Conservation (phyloP, 2,329 filamentous ascomycete genomes). For the Exutisphaerella laricina region DNA sequence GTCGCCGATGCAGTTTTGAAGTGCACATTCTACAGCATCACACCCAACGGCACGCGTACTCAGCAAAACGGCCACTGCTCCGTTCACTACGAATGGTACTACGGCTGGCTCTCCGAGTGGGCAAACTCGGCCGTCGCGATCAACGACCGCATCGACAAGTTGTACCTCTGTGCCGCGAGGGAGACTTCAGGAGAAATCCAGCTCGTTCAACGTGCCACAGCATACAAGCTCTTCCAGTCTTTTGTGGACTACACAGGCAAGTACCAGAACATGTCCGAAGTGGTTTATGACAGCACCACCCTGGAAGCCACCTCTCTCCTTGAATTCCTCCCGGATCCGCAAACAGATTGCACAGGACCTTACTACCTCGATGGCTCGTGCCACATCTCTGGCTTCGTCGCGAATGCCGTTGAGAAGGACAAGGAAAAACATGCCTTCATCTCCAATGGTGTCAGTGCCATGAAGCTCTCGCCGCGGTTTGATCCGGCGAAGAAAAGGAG, state of each 20-base stretch:
- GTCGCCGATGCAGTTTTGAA: slow-evolving; percentile 10
- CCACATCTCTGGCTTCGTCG: slow-evolving; percentile 36
- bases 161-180: slow-evolving; percentile 14
- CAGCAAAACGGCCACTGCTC: slow-evolving; percentile 26
- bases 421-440: slow-evolving; percentile 32
- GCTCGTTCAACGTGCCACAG: slow-evolving; percentile 18
- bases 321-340: slow-evolving; percentile 25
- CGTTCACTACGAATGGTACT: slow-evolving; percentile 18
- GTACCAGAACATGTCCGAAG: slow-evolving; percentile 28
- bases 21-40: slow-evolving; percentile 24
- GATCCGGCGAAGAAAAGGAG: slow-evolving; percentile 4
- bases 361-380: slow-evolving; percentile 35
- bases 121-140: slow-evolving; percentile 13
- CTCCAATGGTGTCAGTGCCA: slow-evolving; percentile 33
- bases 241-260: slow-evolving; percentile 25
- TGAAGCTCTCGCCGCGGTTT: slow-evolving; percentile 27
- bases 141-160: slow-evolving; percentile 16
- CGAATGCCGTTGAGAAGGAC: slow-evolving; percentile 33
- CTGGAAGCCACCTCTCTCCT: slow-evolving; percentile 29
- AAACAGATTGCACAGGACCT: slow-evolving; percentile 32
- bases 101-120: slow-evolving; percentile 23
- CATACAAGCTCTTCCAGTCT: slow-evolving; percentile 25
- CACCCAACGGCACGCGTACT: slow-evolving; percentile 20
- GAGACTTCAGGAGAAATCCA: slow-evolving; percentile 15
- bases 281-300: slow-evolving; percentile 20